Percentiles rank a stretch among this genome's conserved stretches.
These are phyloP conservation scores for Stephania cephalantha DNA, from an alignment of 164 flowering plant genomes.

Conservation along the genomic window DNA sequence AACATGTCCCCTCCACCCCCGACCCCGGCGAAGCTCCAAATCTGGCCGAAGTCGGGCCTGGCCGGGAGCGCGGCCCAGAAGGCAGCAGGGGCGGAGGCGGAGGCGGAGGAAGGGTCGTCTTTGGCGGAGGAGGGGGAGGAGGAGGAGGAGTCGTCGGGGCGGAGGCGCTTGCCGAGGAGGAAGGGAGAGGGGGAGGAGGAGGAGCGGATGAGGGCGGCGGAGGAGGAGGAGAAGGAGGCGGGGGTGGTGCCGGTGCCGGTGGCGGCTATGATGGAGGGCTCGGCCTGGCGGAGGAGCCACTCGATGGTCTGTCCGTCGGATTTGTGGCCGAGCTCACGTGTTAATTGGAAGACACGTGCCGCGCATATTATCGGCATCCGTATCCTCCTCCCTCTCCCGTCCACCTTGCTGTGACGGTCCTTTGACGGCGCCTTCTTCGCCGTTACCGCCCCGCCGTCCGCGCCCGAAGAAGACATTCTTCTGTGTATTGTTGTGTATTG, in stretches of 20 bases:
- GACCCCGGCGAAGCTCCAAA: conserved; percentile 92
- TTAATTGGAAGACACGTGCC: conserved; percentile 27
- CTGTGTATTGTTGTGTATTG: no score
- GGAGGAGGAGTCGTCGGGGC: conserved; percentile 28
- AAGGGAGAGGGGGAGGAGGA: conserved; percentile 37
- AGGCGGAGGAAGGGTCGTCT: conserved; percentile 22
- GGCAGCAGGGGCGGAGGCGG: conserved; percentile 13
- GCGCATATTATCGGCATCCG: conserved; percentile 29
- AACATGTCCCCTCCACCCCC: conserved; percentile 53
- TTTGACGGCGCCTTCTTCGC: conserved; percentile 13
- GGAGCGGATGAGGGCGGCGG: conserved; percentile 37
- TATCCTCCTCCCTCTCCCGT: conserved; percentile 26
- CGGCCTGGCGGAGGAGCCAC: conserved; percentile 20
- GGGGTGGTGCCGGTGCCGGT: conserved; percentile 17
- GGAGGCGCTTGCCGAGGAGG: conserved; percentile 65
- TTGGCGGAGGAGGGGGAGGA: conserved; percentile 19
- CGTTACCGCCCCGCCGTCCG: neutral
- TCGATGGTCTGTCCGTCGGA: conserved; percentile 26
- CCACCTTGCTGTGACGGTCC: conserved; percentile 20
- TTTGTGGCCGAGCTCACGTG: conserved; percentile 28
- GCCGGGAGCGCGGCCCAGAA: conserved; percentile 84
- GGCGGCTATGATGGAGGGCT: conserved; percentile 19
- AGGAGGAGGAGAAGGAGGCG: conserved; percentile 49
- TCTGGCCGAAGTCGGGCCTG: conserved; percentile 64
- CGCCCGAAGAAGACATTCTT: neutral